A percentile compares a stretch with the other conserved stretches of the same genome.
Conservation (phyloP, 192 early-diverging fungal genomes). For the Gryganskiella cystojenkinii region DNA sequence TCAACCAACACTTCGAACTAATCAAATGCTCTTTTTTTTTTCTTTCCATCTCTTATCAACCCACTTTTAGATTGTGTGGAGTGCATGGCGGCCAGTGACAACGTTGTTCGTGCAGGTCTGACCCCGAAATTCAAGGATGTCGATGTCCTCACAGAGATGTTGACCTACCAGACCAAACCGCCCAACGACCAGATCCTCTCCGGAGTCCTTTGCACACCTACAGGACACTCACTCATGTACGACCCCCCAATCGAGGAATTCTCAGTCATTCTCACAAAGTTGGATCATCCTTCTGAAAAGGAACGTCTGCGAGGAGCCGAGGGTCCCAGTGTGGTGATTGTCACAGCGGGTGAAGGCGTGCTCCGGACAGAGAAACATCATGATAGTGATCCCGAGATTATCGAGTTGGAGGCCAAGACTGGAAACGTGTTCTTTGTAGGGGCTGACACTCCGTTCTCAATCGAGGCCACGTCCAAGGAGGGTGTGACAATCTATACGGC, state of each 20-base stretch:
- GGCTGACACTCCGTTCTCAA: conserved; percentile 62
- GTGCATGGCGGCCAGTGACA: conserved; percentile 98
- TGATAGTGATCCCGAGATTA: conserved; percentile 32
- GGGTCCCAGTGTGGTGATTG: conserved; percentile 91
- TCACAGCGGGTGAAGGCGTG: conserved; percentile 80
- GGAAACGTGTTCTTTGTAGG: conserved; percentile 87
- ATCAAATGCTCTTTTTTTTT: too few relatives aligned
- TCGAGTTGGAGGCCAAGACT: conserved; percentile 32
- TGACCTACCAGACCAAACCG: conserved; percentile 88
- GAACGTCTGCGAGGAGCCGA: conserved; percentile 69
- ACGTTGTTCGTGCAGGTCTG: conserved; percentile 95
- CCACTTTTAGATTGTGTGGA: conserved; percentile 86
- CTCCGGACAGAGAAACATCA: conserved; percentile 35
- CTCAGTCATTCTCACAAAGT: conserved; percentile 75
- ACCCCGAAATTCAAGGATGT: conserved; percentile 99
- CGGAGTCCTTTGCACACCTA: conserved; percentile 63
- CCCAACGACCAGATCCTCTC: conserved; percentile 84
- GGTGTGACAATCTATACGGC: conserved; percentile 61
- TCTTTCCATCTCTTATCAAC: too few relatives aligned
- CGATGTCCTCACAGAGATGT: conserved; percentile 86
- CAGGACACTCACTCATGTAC: conserved; percentile 74
- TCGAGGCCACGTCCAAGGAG: conserved; percentile 51
- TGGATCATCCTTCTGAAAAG: conserved; percentile 51
- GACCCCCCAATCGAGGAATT: conserved; percentile 98
- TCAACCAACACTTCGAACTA: too few relatives aligned